Base-by-base conservation (phyloP, 139 green algal genomes). In the Mesotaenium endlicherianum region DNA sequence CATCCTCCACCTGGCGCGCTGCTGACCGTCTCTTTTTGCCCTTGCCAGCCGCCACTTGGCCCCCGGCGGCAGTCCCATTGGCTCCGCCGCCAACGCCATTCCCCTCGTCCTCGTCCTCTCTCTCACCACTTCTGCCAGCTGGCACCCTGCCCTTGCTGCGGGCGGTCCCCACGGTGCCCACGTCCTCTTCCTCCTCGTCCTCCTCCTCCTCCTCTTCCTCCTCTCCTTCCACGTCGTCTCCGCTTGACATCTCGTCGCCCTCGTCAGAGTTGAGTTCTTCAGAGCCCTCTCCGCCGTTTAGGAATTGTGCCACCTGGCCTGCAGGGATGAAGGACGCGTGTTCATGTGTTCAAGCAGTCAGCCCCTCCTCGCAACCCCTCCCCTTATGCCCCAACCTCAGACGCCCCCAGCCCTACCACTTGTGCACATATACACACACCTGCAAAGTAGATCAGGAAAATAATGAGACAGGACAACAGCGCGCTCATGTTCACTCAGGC, bases 61-160 rank as follows among this genome's bases (percentile, higher is more conserved):
- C 3, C 5, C 70, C 20, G 14, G 5, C 70, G 36, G 4, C 11
- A 69, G 34, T 49, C 31, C 31, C 70, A 31, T 78, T 5, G 30
- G 39, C 70, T 64, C 4, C 31, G 3, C 34, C 70, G n/a, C 34
- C 70, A 45, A 38, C 70, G 39, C 70, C 70, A 16, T 75, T 16
- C 64, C 16, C 64, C 36, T 75, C 64, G 36, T 45, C 64, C 64
- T 75, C 64, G 14, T 75, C 64, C 64, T 64, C 50, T 64, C 50
- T n/a, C n/a, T n/a, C n/a, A n/a, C n/a, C n/a, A n/a, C n/a, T n/a
- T n/a, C n/a, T n/a, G n/a, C n/a, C n/a, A n/a, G n/a, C n/a, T n/a
- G n/a, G n/a, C n/a, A n/a, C n/a, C n/a, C n/a, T n/a, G n/a, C n/a
- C n/a, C n/a, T n/a, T n/a, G n/a, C n/a, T n/a, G n/a, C n/a, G n/a